A percentile compares a stretch with the other conserved stretches of the same genome.
These are phyloP conservation scores for Vaccinium vitisidaea DNA, from an alignment of 148 eudicot genomes.

Conservation along the genomic window DNA sequence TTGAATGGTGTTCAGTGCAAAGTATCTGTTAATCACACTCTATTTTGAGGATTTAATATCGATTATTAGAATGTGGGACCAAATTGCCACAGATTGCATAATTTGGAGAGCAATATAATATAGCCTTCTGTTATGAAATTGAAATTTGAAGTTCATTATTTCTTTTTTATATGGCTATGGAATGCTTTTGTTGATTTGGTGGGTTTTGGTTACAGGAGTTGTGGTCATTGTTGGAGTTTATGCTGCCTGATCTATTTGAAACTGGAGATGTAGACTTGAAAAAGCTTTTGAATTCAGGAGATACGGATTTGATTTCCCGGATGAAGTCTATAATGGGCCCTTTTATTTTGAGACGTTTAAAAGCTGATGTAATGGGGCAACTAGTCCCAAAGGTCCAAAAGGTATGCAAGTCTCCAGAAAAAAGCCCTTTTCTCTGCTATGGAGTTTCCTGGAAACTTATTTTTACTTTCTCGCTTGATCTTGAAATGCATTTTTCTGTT, in stretches of 20 bases:
- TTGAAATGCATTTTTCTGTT: constrained; percentile 11
- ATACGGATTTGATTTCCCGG: constrained; percentile 66
- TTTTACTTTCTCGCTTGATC: background rate
- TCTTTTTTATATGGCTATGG: background rate
- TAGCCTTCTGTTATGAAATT: background rate
- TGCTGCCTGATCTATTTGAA: constrained; percentile 92
- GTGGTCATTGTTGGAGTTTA: constrained; percentile 97
- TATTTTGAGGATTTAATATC: background rate
- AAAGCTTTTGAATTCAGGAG: constrained; percentile 72
- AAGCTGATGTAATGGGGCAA: constrained; percentile 98
- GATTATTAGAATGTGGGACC: background rate
- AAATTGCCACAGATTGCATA: background rate
- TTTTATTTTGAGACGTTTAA: constrained; percentile 86
- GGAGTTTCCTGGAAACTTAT: constrained; percentile 1
- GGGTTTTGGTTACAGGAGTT: constrained; percentile 68
- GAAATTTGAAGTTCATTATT: background rate
- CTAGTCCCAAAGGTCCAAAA: constrained; percentile 78
- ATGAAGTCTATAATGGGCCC: constrained; percentile 98
- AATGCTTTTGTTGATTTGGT: constrained; percentile 6
- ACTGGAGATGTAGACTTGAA: constrained; percentile 90
- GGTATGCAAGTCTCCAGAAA: constrained; percentile 33
- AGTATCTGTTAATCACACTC: background rate
- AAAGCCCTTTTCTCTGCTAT: background rate
- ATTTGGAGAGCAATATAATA: background rate
- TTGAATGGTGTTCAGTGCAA: background rate